Conservation (phyloP, 352 stramenopile genomes). For the Pythium aristosporum region DNA sequence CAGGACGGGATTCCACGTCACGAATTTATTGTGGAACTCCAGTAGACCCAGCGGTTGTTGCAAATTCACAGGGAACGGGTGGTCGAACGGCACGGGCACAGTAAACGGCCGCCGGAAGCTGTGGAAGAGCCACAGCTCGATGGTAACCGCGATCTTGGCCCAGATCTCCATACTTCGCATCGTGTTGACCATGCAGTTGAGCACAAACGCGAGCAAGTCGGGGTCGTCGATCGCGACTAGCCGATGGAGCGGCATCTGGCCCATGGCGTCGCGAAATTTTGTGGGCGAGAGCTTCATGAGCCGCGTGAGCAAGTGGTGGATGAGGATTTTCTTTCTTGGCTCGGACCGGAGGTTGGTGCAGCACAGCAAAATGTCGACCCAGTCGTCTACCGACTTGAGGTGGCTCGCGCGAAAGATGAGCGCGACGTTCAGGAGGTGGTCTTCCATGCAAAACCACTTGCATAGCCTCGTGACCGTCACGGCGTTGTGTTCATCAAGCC, state of each 20-base stretch:
- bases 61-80: background rate
- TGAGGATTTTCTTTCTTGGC: constrained; percentile 26
- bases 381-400: constrained; percentile 33
- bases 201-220: constrained; percentile 34
- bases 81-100: background rate
- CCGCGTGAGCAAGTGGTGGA: constrained; percentile 34
- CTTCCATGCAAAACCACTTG: constrained; percentile 41
- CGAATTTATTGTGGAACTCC: constrained; percentile 48
- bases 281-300: constrained; percentile 31
- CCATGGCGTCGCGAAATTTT: constrained; percentile 30
- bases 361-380: constrained; percentile 45
- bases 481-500: constrained; percentile 34
- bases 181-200: constrained; percentile 47
- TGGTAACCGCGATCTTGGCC: constrained; percentile 37
- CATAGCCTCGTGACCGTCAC: constrained; percentile 42
- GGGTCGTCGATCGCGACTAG: constrained; percentile 40
- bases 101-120: constrained; percentile 24
- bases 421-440: constrained; percentile 40
- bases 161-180: constrained; percentile 46
- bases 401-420: constrained; percentile 34
- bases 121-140: constrained; percentile 41
- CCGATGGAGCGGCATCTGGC: constrained; percentile 32
- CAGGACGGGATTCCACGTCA: constrained; percentile 39
- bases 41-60: constrained; percentile 37
- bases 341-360: constrained; percentile 28